phyloP scores from a whole-genome alignment of 2,329 filamentous ascomycete species.

The Macrophomina phaseolina region DNA sequence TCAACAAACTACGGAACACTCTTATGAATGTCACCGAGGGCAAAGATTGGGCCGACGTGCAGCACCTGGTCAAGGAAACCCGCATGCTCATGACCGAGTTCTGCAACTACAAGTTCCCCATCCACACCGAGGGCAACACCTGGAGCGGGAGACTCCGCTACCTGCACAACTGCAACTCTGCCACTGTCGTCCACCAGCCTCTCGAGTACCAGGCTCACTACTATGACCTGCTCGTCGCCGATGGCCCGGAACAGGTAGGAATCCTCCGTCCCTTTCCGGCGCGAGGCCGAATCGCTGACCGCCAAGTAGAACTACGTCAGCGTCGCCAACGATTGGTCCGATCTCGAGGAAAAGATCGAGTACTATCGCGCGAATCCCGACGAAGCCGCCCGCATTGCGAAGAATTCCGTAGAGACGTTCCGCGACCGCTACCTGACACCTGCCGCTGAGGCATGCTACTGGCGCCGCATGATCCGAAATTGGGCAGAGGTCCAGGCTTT shows the following conservation, averaged over 20 bases:
- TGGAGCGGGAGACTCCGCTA: slow-evolving; percentile 43
- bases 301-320: slow-evolving; percentile 53
- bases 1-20: slow-evolving; percentile 33
- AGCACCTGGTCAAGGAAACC: slow-evolving; percentile 30
- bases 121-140: slow-evolving; percentile 36
- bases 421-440: slow-evolving; percentile 61
- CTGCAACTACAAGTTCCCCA: slow-evolving; percentile 31
- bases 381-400: slow-evolving; percentile 55
- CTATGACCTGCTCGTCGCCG: slow-evolving; percentile 51
- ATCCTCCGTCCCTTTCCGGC: not conserved
- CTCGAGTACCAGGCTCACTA: slow-evolving; percentile 58
- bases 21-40: slow-evolving; percentile 34
- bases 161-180: slow-evolving; percentile 46
- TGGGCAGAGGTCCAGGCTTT: slow-evolving; percentile 21
- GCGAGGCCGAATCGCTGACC: not conserved
- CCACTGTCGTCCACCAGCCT: slow-evolving; percentile 55
- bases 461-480: slow-evolving; percentile 52
- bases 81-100: slow-evolving; percentile 36
- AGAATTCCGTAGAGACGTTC: slow-evolving; percentile 55
- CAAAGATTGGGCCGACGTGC: slow-evolving; percentile 38
- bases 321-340: slow-evolving; percentile 52
- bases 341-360: slow-evolving; percentile 45
- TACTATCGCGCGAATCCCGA: slow-evolving; percentile 51
- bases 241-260: slow-evolving; percentile 41
- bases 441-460: slow-evolving; percentile 62